phyloP scores from a whole-genome alignment of 306 rosid species.

The Oemleria cerasiformis region DNA sequence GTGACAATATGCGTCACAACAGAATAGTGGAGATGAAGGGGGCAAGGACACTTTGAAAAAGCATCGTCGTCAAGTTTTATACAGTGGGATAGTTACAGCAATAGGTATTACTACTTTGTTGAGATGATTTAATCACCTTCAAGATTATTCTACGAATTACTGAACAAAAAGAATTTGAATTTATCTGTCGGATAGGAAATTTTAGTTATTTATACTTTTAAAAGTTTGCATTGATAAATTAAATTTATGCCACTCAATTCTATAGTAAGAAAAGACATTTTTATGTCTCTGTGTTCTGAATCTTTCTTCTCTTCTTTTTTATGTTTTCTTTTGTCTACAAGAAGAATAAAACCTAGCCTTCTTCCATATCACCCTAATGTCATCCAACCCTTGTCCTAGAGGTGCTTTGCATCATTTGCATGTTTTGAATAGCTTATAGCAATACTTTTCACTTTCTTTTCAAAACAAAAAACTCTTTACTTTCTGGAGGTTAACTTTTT shows the following conservation, averaged over 20 bases:
- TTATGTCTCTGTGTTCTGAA: neutral
- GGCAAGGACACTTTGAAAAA: conserved; percentile 86
- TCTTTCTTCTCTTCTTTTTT: neutral
- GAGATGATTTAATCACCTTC: conserved; percentile 22
- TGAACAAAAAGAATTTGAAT: neutral
- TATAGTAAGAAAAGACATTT: neutral
- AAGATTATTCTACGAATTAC: conserved; percentile 8
- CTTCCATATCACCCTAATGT: neutral
- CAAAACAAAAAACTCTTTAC: neutral
- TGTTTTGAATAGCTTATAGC: neutral
- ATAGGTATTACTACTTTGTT: conserved; percentile 57
- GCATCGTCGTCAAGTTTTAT: conserved; percentile 89
- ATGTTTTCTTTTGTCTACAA: neutral
- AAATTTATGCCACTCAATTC: neutral
- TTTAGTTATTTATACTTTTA: neutral
- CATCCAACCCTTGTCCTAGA: neutral
- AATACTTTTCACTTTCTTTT: neutral
- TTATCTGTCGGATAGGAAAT: neutral
- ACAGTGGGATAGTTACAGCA: conserved; percentile 84
- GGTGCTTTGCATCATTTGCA: neutral
- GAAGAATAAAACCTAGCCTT: neutral
- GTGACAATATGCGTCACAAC: conserved; percentile 39
- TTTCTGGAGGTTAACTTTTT: neutral
- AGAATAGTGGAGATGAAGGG: conserved; percentile 75
- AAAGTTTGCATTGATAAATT: neutral